Evolutionary conservation across 2,329 filamentous ascomycete species (phyloP), one percentile per base, ranked within the genome.

Genomic region (Arthrobotrys musiformis): DNA sequence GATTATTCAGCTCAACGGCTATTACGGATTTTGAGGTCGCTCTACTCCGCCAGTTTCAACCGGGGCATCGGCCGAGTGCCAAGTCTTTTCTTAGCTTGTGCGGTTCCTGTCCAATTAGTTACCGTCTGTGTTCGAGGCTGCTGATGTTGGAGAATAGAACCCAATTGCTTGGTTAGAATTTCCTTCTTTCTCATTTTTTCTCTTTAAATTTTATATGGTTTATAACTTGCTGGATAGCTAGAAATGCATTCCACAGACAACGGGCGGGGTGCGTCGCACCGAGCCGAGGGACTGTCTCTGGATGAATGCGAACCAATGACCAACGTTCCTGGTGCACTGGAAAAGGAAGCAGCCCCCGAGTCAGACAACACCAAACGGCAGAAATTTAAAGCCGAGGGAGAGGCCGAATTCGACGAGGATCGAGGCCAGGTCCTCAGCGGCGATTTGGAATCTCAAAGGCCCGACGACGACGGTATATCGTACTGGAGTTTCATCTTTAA

Each of bases 401-500:
- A 66, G 44, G 26, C 33, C n/a, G 50, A 54, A 54, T 33, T 54
- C 26, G 28, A 54, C 35, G 33, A 33, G 35, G 7, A 35, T 24
- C 46, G 33, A 54, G 28, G 30, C 11, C 35, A 24, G 28, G 28
- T 54, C 4, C 15, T 54, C 2, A 35, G 52, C 3, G 40, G 42
- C 9, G 58, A 72, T 24, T 24, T 50, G 35, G 69, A 73, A 28
- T 73, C 60, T 17, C 60, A 73, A 28, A 17, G 40, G 30, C 28
- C 26, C 22, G 2, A 28, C 2, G 28, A 44, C 11, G 50, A 66
- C n/a, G 48, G 26, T 19, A 73, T 73, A 9, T 13, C 69, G 6
- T 73, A 88, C 82, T 88, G 86, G 82, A 83, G 85, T 60, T 83
- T 89, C 67, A 84, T 92, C 72, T 82, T 87, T 58, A 86, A 90